phyloP scores from a whole-genome alignment of 116 monocot genomes.

The Dioscorea cayenensis region DNA sequence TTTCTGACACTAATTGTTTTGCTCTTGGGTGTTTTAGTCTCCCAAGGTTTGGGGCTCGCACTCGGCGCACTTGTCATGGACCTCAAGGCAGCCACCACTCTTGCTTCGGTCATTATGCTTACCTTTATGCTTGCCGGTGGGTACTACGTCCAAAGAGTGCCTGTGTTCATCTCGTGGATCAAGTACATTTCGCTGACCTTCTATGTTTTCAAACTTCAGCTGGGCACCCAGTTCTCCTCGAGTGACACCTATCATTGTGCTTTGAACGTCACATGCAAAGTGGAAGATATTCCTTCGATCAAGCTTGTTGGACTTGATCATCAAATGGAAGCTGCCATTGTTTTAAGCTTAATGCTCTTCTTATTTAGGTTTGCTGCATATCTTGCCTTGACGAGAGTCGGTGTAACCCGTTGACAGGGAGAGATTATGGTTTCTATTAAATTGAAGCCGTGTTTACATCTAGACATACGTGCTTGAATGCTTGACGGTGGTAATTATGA shows the following conservation, averaged over 20 bases:
- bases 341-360: constrained; percentile 9
- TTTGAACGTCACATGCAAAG: background rate
- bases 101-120: constrained; percentile 21
- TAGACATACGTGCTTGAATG: too few relatives aligned
- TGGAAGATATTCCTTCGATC: constrained; percentile 3
- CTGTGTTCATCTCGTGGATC: constrained; percentile 28
- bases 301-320: constrained; percentile 11
- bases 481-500: too few relatives aligned
- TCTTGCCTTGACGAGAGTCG: background rate
- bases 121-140: constrained; percentile 30
- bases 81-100: constrained; percentile 20
- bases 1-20: constrained; percentile 9
- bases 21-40: constrained; percentile 19
- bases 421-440: too few relatives aligned
- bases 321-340: background rate
- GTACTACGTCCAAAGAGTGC: constrained; percentile 28
- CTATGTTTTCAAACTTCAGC: constrained; percentile 22
- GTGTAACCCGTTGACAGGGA: background rate
- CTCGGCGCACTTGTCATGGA: constrained; percentile 34
- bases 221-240: constrained; percentile 18
- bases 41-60: constrained; percentile 33
- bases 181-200: constrained; percentile 26
- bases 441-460: too few relatives aligned
- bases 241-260: background rate
- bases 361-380: constrained; percentile 11